Evolutionary conservation across 1,284 basidiomycete species (phyloP), one percentile per base, ranked within the genome.

Genomic region (Ceratobasidium sp.): DNA sequence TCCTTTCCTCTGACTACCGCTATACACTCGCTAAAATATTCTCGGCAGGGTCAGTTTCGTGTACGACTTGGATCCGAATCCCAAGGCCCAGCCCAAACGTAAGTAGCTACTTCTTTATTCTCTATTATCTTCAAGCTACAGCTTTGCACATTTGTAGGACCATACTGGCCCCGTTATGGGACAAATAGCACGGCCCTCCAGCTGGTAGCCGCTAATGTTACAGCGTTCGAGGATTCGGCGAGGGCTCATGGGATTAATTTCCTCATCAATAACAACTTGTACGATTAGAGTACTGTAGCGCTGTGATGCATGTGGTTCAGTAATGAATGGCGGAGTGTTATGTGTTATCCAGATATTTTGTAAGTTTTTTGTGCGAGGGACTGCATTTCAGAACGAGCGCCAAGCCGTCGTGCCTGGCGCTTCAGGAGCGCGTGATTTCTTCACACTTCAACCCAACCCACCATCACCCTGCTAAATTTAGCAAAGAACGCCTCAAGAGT

Each of bases 161-260:
- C 29, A 5, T 57, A 24, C 22, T 57, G 54, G 54, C 27, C 54
- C 3, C 22, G 6, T 6, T 57, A 57, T 27, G 54, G 29, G 3
- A 57, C 11, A 29, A 33, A 22, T 2, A 24, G 29, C 8, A 29
- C 17, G 3, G 27, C 54, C 54, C 54, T 57, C 17, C 54, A 57
- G 29, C 54, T 57, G 6, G 7, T 57, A 3, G 54, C 8, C 29
- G 11, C 54, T 8, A 57, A 57, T 27, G 54, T 57, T n/a, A 57
- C 54, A 8, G 54, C 54, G 8, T 57, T 57, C 54, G 29, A 57
- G 29, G 54, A 57, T 24, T 57, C 54, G 7, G 54, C n/a, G 7
- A 57, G 54, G 17, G 54, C 54, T 24, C 9, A 8, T 2, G 54
- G 11, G 3, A 57, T 57, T 17, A 29, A 57, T 27, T 57, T 57